phyloP scores from a whole-genome alignment of 2,329 filamentous ascomycete genomes.

The Xylaria sp. region DNA sequence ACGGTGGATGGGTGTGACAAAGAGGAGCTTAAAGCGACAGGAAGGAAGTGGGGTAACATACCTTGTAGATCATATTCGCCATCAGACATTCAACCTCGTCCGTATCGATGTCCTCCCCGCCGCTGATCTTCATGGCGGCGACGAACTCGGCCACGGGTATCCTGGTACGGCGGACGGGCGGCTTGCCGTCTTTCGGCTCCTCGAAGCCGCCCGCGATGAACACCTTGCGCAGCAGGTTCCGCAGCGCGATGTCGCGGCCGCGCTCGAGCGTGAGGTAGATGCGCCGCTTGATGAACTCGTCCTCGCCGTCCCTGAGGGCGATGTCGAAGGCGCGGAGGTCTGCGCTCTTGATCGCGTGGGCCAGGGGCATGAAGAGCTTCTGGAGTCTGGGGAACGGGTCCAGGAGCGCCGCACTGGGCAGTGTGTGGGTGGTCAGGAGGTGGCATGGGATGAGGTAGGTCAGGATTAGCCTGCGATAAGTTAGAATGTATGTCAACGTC shows the following conservation, averaged over 20 bases:
- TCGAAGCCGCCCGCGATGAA: slow-evolving; percentile 85
- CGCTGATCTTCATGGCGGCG: slow-evolving; percentile 78
- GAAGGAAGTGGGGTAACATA: slow-evolving; percentile 43
- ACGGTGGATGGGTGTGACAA: background rate
- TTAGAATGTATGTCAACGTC: slow-evolving; percentile 27
- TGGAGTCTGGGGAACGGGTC: slow-evolving; percentile 76
- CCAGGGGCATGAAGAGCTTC: slow-evolving; percentile 76
- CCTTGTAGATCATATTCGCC: slow-evolving; percentile 98
- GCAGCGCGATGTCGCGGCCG: slow-evolving; percentile 85
- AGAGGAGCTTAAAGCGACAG: background rate
- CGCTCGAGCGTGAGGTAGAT: slow-evolving; percentile 95
- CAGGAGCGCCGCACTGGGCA: slow-evolving; percentile 75
- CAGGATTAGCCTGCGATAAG: slow-evolving; percentile 70
- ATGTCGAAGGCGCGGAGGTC: slow-evolving; percentile 83
- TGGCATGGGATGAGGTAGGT: slow-evolving; percentile 95
- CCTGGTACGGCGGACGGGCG: slow-evolving; percentile 70
- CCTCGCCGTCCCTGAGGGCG: slow-evolving; percentile 78
- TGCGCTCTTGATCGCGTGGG: slow-evolving; percentile 76
- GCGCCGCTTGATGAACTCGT: slow-evolving; percentile 89
- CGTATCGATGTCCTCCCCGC: slow-evolving; percentile 69
- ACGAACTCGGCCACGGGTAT: slow-evolving; percentile 83
- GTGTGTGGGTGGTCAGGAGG: slow-evolving; percentile 81
- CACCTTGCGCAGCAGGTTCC: slow-evolving; percentile 90
- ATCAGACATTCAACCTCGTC: slow-evolving; percentile 96
- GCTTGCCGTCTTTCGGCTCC: slow-evolving; percentile 68